Evolutionary conservation across 257 asterid species (phyloP), one percentile per base, ranked within the genome.

Genomic region (Solanum stenotomum): DNA sequence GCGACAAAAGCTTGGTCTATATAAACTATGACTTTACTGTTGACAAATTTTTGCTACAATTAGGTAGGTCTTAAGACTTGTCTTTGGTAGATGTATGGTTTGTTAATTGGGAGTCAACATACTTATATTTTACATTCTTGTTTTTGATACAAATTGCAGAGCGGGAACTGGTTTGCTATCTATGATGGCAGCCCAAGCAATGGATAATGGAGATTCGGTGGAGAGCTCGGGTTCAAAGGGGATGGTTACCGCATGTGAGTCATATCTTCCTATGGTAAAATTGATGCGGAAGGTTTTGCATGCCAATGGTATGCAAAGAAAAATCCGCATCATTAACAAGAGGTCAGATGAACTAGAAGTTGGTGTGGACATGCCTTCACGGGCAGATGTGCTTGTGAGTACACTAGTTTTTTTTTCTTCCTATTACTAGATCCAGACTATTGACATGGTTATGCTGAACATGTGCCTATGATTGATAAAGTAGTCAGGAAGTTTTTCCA

Each of bases 211-310:
- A 37, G 92, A 93, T 89, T 88, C 89, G 27, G 68, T 91, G 29
- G 87, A 38, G 44, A 78, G 59, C 85, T 83, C 91, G n/a, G 79
- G 87, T 61, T 89, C 93, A 46, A 82, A 89, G 40, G 98, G 95
- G 67, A 89, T 49, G 92, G 99, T 97, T 87, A 94, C 99, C 10
- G 95, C 98, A 88, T 96, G 98, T 77, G 98, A 97, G 93, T 97
- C 99, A 15, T 97, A 97, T 91, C 98, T 96, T 91, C 99, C 99
- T 25, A 97, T 96, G 98, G 94, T 96, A 23, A 97, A 97, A 88
- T 89, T 97, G 92, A 93, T 92, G 95, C 94, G 95, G 89, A 94
- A 92, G 90, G 99, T 95, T 84, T 89, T 96, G 71, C 94, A 94
- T 76, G 92, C 93, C 81, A 96, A 96, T 87, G 91, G 92, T 63